A percentile compares a stretch with the other conserved stretches of the same genome.
phyloP scores from a whole-genome alignment of 148 eudicot species.

The Rhododendron williamsianum region DNA sequence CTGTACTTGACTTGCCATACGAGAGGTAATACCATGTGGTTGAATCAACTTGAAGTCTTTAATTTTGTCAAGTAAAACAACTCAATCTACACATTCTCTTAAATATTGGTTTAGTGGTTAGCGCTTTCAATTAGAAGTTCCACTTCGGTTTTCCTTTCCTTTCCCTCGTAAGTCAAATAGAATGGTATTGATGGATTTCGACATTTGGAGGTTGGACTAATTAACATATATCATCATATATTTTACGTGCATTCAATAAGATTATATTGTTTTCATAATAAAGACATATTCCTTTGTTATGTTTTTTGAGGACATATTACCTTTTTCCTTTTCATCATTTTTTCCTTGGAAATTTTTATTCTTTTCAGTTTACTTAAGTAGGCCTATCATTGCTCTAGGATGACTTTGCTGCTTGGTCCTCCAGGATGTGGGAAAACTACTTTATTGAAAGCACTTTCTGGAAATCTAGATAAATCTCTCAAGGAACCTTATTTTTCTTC shows the following conservation, averaged over 20 bases:
- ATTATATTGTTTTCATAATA: not conserved
- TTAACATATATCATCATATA: too few relatives aligned
- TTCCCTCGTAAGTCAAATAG: too few relatives aligned
- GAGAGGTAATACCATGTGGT: not conserved
- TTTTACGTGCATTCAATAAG: not conserved
- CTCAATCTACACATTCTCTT: too few relatives aligned
- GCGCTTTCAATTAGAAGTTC: not conserved
- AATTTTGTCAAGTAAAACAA: too few relatives aligned
- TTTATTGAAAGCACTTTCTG: slow-evolving; percentile 63
- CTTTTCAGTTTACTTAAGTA: not conserved
- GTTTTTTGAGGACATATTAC: not conserved
- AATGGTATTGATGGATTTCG: too few relatives aligned
- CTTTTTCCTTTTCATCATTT: not conserved
- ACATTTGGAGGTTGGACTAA: too few relatives aligned
- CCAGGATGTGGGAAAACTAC: slow-evolving; percentile 57
- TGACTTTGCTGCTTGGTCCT: slow-evolving; percentile 30
- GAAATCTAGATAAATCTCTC: slow-evolving; percentile 55
- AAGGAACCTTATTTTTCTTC: slow-evolving; percentile 5
- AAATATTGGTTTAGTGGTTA: not conserved
- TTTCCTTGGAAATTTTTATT: not conserved
- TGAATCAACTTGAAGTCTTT: not conserved
- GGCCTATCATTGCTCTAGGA: not conserved
- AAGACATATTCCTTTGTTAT: not conserved
- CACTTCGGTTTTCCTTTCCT: not conserved
- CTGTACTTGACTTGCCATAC: not conserved